Percentiles rank a stretch among this genome's conserved stretches.
Conservation (phyloP, 495 filamentous ascomycete species). For the Aspergillus kassunensis region DNA sequence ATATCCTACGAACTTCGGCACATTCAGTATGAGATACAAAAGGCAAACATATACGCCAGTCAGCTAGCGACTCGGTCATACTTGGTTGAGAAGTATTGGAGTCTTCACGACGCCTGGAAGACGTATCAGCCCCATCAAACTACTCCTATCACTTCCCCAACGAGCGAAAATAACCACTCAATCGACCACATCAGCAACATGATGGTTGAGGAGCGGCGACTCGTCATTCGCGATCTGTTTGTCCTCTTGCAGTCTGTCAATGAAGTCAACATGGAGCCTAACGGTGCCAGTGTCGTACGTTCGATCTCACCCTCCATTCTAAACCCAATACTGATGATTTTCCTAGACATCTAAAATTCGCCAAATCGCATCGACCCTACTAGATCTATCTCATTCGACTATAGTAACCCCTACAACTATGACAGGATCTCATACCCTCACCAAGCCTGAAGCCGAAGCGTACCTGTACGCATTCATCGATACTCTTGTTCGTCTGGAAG, state of each 20-base stretch:
- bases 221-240: slow-evolving; percentile 71
- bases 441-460: slow-evolving; percentile 51
- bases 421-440: slow-evolving; percentile 32
- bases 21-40: slow-evolving; percentile 79
- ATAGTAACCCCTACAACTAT: slow-evolving; percentile 31
- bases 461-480: slow-evolving; percentile 65
- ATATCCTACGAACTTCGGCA: slow-evolving; percentile 33
- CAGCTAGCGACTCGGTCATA: slow-evolving; percentile 72
- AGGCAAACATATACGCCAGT: slow-evolving; percentile 73
- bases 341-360: slow-evolving; percentile 62
- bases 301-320: not conserved
- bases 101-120: slow-evolving; percentile 53
- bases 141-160: slow-evolving; percentile 8
- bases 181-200: slow-evolving; percentile 44
- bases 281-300: slow-evolving; percentile 65
- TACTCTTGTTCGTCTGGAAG: slow-evolving; percentile 66
- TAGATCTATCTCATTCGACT: slow-evolving; percentile 55
- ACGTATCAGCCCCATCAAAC: slow-evolving; percentile 27
- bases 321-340: not conserved
- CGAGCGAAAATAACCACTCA: slow-evolving; percentile 20
- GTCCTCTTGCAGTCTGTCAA: slow-evolving; percentile 65
- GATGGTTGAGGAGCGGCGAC: slow-evolving; percentile 66
- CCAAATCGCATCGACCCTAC: slow-evolving; percentile 69
- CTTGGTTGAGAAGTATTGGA: slow-evolving; percentile 78
- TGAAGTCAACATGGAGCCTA: slow-evolving; percentile 79